Evolutionary conservation across 2,329 filamentous ascomycete species (phyloP).

Genomic region (Neonectria sp.): DNA sequence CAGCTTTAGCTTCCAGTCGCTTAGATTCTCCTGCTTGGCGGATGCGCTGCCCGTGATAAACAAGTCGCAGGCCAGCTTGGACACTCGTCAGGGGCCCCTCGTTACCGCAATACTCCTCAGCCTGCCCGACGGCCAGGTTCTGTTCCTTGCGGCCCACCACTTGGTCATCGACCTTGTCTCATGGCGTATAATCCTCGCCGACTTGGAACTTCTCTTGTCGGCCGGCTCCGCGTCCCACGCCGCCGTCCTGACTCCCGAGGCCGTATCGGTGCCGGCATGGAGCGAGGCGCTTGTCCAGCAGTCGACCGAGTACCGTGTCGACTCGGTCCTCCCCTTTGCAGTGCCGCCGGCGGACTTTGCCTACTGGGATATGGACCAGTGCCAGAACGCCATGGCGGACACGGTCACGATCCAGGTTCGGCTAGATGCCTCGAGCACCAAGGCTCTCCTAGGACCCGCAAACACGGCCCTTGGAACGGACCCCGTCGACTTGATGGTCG

Average conservation of each 20-base stretch:
- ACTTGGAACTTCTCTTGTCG: slow-evolving; percentile 54
- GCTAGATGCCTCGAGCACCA: slow-evolving; percentile 19
- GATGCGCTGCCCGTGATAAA: background rate
- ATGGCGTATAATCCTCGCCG: slow-evolving; percentile 59
- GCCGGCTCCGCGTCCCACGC: background rate
- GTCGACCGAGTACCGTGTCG: background rate
- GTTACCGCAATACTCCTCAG: background rate
- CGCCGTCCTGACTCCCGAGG: background rate
- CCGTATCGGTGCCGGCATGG: background rate
- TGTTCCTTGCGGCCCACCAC: slow-evolving; percentile 52
- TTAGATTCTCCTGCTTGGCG: background rate
- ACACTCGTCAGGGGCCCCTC: background rate
- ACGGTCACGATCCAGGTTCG: background rate
- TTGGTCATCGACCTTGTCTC: slow-evolving; percentile 59
- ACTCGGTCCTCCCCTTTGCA: background rate
- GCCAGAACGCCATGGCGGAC: background rate
- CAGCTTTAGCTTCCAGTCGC: background rate
- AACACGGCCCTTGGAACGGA: slow-evolving; percentile 37
- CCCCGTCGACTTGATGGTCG: slow-evolving; percentile 47
- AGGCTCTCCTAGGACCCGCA: background rate
- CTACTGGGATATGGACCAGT: background rate
- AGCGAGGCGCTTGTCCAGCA: background rate
- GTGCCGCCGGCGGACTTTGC: background rate
- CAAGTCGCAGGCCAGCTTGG: background rate
- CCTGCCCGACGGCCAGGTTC: slow-evolving; percentile 30